Base-by-base conservation (phyloP, 1,139 yeast genomes). In the Pichia sp. region DNA sequence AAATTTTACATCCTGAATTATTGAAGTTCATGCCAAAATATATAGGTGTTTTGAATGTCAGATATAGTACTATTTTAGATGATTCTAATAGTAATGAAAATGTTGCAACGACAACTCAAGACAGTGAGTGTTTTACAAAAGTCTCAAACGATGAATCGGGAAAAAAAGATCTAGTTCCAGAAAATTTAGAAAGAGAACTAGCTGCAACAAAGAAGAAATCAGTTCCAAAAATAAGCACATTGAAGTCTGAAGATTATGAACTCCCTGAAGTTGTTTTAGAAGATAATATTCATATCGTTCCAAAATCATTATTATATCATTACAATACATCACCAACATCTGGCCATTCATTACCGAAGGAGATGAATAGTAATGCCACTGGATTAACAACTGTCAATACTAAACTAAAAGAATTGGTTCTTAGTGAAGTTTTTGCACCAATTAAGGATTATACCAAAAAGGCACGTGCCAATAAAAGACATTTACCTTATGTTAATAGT, bases 21-120 rank as follows among this genome's bases (percentile, higher is more conserved):
- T 72, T 89, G 46, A 72, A 75, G 51, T 94, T 85, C 63, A 85
- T 92, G 95, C 98, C 98, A 1, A 78, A 79, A 56, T 94, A 92
- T 64, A 85, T 90, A 52, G 98, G 99, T 11, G 97, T 90, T 1
- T 69, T 90, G 48, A 90, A 90, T 63, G 97, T 90, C 11, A 75
- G 97, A 47, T 92, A 89, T 62, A 75, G 82, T 37, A 74, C 77
- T 48, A 64, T 73, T 9, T 63, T 72, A 7, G 59, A 59, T 29
- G 63, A 60, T 9, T 18, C 42, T 7, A 40, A 45, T 26, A 48
- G 44, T 13, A 13, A 35, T 7, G 15, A 35, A 35, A 15, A 22
- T 22, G n/a, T 5, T 12, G 38, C 20, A 7, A 35, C 6, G 20
- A 35, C 22, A 22, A n/a, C 16, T 11, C 24, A 20, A 22, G 11